Evolutionary conservation across 352 stramenopile genomes (phyloP).

Genomic region (Blastocystis sp.): DNA sequence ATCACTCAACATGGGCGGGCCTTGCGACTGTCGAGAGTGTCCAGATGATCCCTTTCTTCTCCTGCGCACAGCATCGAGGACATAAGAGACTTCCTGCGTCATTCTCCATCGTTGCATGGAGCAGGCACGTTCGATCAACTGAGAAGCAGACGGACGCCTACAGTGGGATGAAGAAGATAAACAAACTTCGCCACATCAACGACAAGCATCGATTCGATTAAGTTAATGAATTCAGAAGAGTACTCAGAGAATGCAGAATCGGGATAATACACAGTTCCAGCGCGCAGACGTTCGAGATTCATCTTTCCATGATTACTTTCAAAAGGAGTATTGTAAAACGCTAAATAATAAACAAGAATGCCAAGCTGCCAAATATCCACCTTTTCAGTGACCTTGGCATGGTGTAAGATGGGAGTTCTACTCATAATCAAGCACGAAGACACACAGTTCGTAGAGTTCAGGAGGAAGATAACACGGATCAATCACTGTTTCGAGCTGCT

Average conservation of each 20-base stretch:
- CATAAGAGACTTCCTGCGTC: conserved; percentile 16
- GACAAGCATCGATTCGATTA: conserved; percentile 24
- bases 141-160: neutral
- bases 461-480: conserved; percentile 52
- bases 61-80: neutral
- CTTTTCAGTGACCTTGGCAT: conserved; percentile 41
- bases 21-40: neutral
- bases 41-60: no score
- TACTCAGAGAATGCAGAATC: neutral
- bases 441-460: conserved; percentile 48
- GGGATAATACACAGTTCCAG: neutral
- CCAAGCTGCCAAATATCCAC: conserved; percentile 59
- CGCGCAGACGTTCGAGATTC: neutral
- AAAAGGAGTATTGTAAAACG: conserved; percentile 59
- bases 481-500: conserved; percentile 7
- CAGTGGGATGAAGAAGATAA: neutral
- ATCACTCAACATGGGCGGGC: neutral
- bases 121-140: conserved; percentile 31
- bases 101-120: conserved; percentile 54
- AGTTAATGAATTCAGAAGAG: conserved; percentile 41
- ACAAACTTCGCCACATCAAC: conserved; percentile 18
- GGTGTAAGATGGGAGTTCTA: conserved; percentile 7
- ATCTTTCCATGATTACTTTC: neutral
- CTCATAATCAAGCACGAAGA: neutral
- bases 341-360: conserved; percentile 59